These are phyloP conservation scores for Coniochaeta hoffmannii DNA, from an alignment of 2,329 filamentous ascomycete species.

Conservation along the genomic window DNA sequence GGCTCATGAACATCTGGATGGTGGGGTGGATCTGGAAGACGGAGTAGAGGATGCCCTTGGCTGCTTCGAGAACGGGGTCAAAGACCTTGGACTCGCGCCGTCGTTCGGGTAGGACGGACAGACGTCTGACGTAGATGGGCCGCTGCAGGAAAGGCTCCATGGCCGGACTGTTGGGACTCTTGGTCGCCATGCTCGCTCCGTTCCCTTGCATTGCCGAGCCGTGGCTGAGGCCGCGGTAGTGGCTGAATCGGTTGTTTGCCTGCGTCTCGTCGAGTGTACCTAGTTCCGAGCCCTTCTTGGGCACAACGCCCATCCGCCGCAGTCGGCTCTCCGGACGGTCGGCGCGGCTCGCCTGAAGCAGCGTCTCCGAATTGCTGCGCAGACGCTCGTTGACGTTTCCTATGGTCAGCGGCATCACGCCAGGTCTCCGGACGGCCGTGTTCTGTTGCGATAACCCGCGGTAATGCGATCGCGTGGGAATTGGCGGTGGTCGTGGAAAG, in stretches of 20 bases:
- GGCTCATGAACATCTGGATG: conserved; percentile 57
- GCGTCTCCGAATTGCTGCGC: conserved; percentile 58
- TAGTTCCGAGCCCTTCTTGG: conserved; percentile 52
- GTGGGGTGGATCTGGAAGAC: conserved; percentile 62
- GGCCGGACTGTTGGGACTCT: conserved; percentile 53
- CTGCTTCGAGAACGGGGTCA: conserved; percentile 56
- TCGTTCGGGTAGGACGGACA: conserved; percentile 57
- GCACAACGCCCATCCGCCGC: conserved; percentile 57
- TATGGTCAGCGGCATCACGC: conserved; percentile 63
- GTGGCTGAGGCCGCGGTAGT: conserved; percentile 59
- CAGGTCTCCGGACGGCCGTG: conserved; percentile 57
- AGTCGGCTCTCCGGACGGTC: conserved; percentile 48
- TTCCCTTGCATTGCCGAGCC: conserved; percentile 59
- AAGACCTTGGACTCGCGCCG: conserved; percentile 53
- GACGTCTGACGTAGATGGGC: conserved; percentile 54
- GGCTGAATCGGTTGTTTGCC: conserved; percentile 57
- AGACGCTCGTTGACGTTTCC: conserved; percentile 62
- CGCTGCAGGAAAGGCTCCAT: conserved; percentile 46
- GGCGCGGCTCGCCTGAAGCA: conserved; percentile 38
- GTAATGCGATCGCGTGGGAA: conserved; percentile 75
- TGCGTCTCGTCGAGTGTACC: conserved; percentile 56
- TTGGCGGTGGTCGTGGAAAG: conserved; percentile 61
- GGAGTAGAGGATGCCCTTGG: conserved; percentile 59
- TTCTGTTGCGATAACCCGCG: conserved; percentile 66
- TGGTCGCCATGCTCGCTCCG: conserved; percentile 27